A percentile compares a stretch with the other conserved stretches of the same genome.
phyloP scores from a whole-genome alignment of 208 protist genomes.

The Crithidia bombi region DNA sequence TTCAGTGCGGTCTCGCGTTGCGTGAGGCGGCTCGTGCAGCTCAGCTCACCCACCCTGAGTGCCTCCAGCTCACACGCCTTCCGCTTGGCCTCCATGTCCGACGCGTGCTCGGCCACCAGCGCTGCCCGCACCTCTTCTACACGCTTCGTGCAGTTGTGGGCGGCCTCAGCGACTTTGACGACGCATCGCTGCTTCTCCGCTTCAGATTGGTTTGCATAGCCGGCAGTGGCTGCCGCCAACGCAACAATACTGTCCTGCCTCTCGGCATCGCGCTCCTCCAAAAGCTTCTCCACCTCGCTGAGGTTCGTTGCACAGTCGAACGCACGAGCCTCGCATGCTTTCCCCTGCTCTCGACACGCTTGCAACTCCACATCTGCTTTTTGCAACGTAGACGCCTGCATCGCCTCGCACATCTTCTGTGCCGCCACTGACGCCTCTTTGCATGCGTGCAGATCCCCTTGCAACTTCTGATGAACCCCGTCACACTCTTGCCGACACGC shows the following conservation, averaged over 20 bases:
- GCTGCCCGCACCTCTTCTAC: not conserved
- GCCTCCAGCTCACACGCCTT: slow-evolving; percentile 11
- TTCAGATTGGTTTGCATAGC: slow-evolving; percentile 9
- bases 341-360: not conserved
- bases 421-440: not conserved
- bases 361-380: slow-evolving; percentile 5
- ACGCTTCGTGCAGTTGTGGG: not conserved
- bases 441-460: slow-evolving; percentile 1
- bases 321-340: not conserved
- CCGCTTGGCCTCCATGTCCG: slow-evolving; percentile 3
- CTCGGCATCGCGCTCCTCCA: slow-evolving; percentile 3
- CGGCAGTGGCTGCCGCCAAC: slow-evolving; percentile 2
- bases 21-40: slow-evolving; percentile 6
- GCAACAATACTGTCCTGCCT: not conserved
- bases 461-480: not conserved
- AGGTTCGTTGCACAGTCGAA: not conserved
- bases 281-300: not conserved
- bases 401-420: not conserved
- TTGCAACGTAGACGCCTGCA: not conserved
- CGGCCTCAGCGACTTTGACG: slow-evolving; percentile 2
- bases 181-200: slow-evolving; percentile 20
- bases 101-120: slow-evolving; percentile 6
- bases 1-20: not conserved
- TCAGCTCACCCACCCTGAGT: not conserved
- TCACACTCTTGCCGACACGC: slow-evolving; percentile 13